Conservation (phyloP, 108 stramenopile species). For the Discostella pseudostelligera region DNA sequence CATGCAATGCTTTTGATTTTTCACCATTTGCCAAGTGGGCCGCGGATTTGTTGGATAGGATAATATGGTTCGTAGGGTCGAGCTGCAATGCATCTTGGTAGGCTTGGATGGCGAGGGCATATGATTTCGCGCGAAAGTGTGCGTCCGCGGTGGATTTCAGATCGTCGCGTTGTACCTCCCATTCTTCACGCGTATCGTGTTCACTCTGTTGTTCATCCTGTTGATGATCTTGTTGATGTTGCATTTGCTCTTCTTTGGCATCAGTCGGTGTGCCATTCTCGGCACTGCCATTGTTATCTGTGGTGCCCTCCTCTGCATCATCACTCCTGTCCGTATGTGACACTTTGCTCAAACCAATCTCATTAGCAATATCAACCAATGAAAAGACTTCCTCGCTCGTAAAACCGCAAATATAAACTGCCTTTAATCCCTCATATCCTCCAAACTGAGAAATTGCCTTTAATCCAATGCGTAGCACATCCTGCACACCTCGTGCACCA, state of each 20-base stretch:
- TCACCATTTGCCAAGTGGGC: constrained; percentile 76
- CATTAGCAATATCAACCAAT: constrained; percentile 26
- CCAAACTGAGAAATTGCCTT: constrained; percentile 54
- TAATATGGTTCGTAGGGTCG: constrained; percentile 61
- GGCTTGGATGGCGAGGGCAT: constrained; percentile 56
- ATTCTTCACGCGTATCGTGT: constrained; percentile 54
- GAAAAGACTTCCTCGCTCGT: constrained; percentile 27
- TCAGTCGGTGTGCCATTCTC: not conserved
- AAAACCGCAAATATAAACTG: constrained; percentile 56
- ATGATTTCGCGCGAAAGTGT: constrained; percentile 66
- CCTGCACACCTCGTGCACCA: constrained; percentile 46
- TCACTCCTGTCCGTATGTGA: too few species aligned
- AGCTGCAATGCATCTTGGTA: constrained; percentile 69
- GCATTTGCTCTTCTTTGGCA: not conserved
- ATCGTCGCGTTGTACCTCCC: constrained; percentile 76
- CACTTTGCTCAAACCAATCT: constrained; percentile 19
- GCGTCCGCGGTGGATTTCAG: constrained; percentile 62
- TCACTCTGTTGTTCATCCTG: not conserved
- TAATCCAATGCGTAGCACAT: constrained; percentile 63
- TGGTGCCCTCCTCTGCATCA: not conserved
- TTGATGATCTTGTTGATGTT: not conserved
- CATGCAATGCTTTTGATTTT: constrained; percentile 72
- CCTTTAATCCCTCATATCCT: constrained; percentile 43
- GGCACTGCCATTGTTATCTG: not conserved
- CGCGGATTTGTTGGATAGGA: constrained; percentile 78